Evolutionary conservation across 495 filamentous ascomycete species (phyloP), one percentile per base, ranked within the genome.

Genomic region (Aspergillus sparsus): DNA sequence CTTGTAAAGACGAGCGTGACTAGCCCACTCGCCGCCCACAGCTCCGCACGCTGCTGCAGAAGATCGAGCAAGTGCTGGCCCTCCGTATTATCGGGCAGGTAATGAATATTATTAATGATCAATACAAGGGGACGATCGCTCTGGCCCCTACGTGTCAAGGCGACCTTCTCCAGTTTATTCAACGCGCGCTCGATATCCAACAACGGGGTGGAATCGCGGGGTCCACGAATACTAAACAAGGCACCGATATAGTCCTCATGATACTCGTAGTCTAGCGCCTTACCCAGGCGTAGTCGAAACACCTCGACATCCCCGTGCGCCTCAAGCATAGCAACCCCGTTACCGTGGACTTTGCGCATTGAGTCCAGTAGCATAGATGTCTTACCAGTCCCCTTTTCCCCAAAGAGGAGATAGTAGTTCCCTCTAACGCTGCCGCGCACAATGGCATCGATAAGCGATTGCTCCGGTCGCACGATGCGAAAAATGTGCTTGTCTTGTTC

Each of bases 91-190:
- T 97, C 91, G 58, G 92, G 80, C 13, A 98, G 82, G 27, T 98
- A 77, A 73, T 98, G 94, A 53, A 89, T 87, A 61, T 88, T 88
- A 69, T 97, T 97, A 66, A 98, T 84, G 67, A 98, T 93, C 50
- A 98, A 68, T 9, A 98, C 77, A 34, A 98, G 69, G n/a, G 94
- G 94, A 13, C 65, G 55, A 53, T 82, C 80, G 8, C 85, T 82
- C 49, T 71, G 70, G 12, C 76, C 66, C 15, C 85, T 80, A 42
- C 90, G 82, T 57, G 69, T 75, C n/a, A 97, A 69, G 0, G 94
- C 94, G 7, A 97, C 89, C 74, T 98, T 98, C 71, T 98, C 93
- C 3, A 98, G 76, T 72, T 98, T 97, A 79, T 98, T 98, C 74
- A 98, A 85, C 2, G 94, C 94, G 10, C 94, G 84, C 66, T 98